Evolutionary conservation across 306 rosid genomes (phyloP).

Genomic region (Medicago truncatula): MtrunA17r5.0-ANR NC_053049.1:43780001-43780500

Average conservation of each 20-base stretch:
- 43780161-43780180: constrained; percentile 49
- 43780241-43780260: constrained; percentile 44
- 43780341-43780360: constrained; percentile 48
- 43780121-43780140: constrained; percentile 67
- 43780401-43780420: constrained; percentile 45
- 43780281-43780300: constrained; percentile 50
- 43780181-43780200: constrained; percentile 60
- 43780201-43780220: constrained; percentile 57
- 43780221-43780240: constrained; percentile 55
- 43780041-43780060: constrained; percentile 84
- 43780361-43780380: constrained; percentile 42
- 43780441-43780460: constrained; percentile 73
- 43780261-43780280: constrained; percentile 48
- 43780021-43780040: constrained; percentile 87
- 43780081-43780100: constrained; percentile 73
- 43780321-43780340: constrained; percentile 52
- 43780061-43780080: constrained; percentile 64
- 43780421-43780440: constrained; percentile 61
- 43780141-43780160: constrained; percentile 64
- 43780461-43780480: constrained; percentile 77
- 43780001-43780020: constrained; percentile 77
- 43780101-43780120: constrained; percentile 65
- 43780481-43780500: constrained; percentile 78
- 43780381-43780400: constrained; percentile 40
- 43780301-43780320: constrained; percentile 56